These are phyloP conservation scores for Asparagopsis taxiformis DNA, from an alignment of 31 red algal genomes.

Conservation along the genomic window DNA sequence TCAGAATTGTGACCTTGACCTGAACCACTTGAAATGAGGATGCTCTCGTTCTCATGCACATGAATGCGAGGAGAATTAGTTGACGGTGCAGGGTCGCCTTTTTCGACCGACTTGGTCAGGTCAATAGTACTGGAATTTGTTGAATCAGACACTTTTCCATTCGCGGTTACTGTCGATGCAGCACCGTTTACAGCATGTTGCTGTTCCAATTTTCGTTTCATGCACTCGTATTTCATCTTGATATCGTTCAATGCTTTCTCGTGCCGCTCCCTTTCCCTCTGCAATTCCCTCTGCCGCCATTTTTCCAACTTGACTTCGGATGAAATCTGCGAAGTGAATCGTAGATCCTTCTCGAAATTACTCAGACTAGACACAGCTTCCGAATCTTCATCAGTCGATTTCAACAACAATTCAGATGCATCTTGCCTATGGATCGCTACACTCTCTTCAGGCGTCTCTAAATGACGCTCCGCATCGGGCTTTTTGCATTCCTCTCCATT, in stretches of 20 bases:
- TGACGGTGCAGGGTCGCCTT: not conserved
- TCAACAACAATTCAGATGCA: not conserved
- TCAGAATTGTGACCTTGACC: not conserved
- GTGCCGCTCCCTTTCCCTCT: constrained; percentile 22
- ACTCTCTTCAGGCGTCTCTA: too few relatives aligned
- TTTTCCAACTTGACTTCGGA: constrained; percentile 33
- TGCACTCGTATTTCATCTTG: constrained; percentile 3
- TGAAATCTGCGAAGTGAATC: constrained; percentile 35
- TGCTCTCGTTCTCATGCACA: not conserved
- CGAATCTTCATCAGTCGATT: not conserved
- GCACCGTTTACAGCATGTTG: not conserved
- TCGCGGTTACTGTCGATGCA: not conserved
- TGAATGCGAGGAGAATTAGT: not conserved
- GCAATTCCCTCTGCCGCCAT: constrained; percentile 21
- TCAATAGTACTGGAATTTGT: not conserved
- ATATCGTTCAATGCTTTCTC: constrained; percentile 6
- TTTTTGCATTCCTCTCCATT: not conserved
- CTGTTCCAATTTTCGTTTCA: constrained; percentile 5
- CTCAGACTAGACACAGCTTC: constrained; percentile 14
- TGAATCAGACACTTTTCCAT: not conserved
- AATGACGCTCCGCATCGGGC: not conserved
- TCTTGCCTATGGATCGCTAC: not conserved
- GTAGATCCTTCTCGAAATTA: constrained; percentile 34
- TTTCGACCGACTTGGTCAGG: not conserved
- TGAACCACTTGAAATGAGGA: not conserved